phyloP scores from a whole-genome alignment of 169 alveolate species.

The Eimeria zaria region DNA sequence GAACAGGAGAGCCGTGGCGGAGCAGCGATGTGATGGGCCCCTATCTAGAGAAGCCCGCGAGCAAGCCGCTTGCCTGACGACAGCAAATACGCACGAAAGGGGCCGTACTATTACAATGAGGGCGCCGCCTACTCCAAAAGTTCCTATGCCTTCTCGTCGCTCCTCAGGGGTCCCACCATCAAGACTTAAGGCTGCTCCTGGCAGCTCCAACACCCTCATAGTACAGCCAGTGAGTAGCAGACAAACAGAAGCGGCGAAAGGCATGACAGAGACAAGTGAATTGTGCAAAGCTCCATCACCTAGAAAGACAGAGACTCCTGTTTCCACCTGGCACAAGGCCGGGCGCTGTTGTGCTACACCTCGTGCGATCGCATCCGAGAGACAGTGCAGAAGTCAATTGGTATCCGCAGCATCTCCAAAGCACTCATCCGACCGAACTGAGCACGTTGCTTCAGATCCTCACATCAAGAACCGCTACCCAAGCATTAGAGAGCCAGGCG shows the following conservation, averaged over 20 bases:
- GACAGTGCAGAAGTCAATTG: constrained; percentile 8
- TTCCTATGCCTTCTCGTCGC: background rate
- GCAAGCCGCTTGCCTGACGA: background rate
- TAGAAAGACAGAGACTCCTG: background rate
- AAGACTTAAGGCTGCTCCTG: background rate
- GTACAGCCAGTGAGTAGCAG: background rate
- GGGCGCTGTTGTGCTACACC: constrained; percentile 18
- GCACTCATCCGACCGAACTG: background rate
- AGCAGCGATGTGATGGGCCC: background rate
- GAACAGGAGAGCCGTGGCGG: background rate
- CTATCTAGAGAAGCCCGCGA: constrained; percentile 1
- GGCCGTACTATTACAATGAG: background rate
- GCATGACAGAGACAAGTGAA: constrained; percentile 6
- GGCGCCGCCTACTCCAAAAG: background rate
- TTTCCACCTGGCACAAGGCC: constrained; percentile 9
- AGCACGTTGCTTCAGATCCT: background rate
- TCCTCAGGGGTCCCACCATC: constrained; percentile 15
- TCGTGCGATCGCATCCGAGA: background rate
- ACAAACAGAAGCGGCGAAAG: constrained; percentile 3
- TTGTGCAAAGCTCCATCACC: constrained; percentile 23
- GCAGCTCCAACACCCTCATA: background rate
- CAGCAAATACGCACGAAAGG: background rate
- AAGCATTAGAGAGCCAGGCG: constrained; percentile 8
- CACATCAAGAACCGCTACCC: background rate
- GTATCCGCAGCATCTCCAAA: constrained; percentile 11